Evolutionary conservation across 495 filamentous ascomycete genomes (phyloP), one percentile per base, ranked within the genome.

Genomic region (Acidiella bohemica): DNA sequence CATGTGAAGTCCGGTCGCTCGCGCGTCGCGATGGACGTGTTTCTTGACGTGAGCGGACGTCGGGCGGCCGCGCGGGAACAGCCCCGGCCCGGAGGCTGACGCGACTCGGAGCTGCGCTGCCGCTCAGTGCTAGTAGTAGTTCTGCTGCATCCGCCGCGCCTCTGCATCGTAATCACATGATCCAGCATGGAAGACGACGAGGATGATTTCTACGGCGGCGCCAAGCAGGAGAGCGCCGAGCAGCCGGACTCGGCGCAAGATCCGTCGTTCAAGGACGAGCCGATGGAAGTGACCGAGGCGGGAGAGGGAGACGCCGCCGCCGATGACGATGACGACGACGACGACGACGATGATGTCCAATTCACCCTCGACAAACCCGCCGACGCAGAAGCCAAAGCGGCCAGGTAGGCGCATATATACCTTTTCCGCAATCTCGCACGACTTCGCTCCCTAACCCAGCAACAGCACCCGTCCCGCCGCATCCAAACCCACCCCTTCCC

Each of bases 311-410:
- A 83, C 35, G 84, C 85, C 47, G 80, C 77, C 19, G 56, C 50
- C 41, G 59, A 60, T 27, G 47, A 86, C 47, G 80, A 78, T 23
- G 56, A 53, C 41, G 59, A 60, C 24, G 47, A 23, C 46, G 16
- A 22, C 25, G 30, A 41, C 37, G 37, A 3, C n/a, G 34, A 94
- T 73, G 90, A 96, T 45, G 81, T 97, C 50, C 86, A 96, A 52
- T 92, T 97, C 52, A 92, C 95, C 50, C 86, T 82, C 44, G 90
- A 87, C 50, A 64, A 72, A 23, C 82, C 90, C 60, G 84, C 86
- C 37, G 79, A 79, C 44, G 63, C 74, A 9, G 79, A 79, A 42
- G 67, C 81, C 29, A 76, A 84, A 38, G 71, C 82, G 31, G 67
- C 74, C 53, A 65, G 72, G 71, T 40, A 5, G n/a, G 22, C 8